A percentile compares a stretch with the other conserved stretches of the same genome.
Evolutionary conservation across 495 filamentous ascomycete species (phyloP).

Genomic region (Lophiotrema nucula): DNA sequence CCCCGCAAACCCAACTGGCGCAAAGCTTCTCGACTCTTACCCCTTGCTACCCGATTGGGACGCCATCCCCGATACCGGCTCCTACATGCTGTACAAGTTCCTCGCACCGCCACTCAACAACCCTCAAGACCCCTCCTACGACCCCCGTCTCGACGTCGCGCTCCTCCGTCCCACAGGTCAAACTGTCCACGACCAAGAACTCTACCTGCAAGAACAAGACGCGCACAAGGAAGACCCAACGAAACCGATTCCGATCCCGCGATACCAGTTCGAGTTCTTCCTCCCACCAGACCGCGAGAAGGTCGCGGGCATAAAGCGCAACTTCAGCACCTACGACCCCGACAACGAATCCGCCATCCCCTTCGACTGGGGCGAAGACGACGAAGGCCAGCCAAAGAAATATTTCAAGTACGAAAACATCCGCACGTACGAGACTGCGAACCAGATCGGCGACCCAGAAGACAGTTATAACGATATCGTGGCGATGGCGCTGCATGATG

Average conservation of each 20-base stretch:
- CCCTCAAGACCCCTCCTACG: slow-evolving; percentile 55
- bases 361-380: slow-evolving; percentile 57
- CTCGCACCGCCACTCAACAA: slow-evolving; percentile 68
- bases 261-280: slow-evolving; percentile 80
- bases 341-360: slow-evolving; percentile 64
- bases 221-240: slow-evolving; percentile 63
- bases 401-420: slow-evolving; percentile 72
- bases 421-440: slow-evolving; percentile 79
- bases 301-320: slow-evolving; percentile 64
- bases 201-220: slow-evolving; percentile 45
- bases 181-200: slow-evolving; percentile 44
- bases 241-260: slow-evolving; percentile 58
- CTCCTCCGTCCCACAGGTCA: slow-evolving; percentile 67
- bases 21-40: slow-evolving; percentile 75
- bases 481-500: slow-evolving; percentile 63
- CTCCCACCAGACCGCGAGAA: slow-evolving; percentile 58
- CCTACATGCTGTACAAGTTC: slow-evolving; percentile 88
- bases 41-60: slow-evolving; percentile 86
- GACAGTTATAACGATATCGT: slow-evolving; percentile 54
- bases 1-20: slow-evolving; percentile 68
- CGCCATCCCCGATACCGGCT: slow-evolving; percentile 80
- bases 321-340: slow-evolving; percentile 68
- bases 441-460: slow-evolving; percentile 59
- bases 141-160: slow-evolving; percentile 76
- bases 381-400: slow-evolving; percentile 31